These are phyloP conservation scores for Cyclospora cayetanensis DNA, from an alignment of 169 alveolate genomes.

Conservation along the genomic window DNA sequence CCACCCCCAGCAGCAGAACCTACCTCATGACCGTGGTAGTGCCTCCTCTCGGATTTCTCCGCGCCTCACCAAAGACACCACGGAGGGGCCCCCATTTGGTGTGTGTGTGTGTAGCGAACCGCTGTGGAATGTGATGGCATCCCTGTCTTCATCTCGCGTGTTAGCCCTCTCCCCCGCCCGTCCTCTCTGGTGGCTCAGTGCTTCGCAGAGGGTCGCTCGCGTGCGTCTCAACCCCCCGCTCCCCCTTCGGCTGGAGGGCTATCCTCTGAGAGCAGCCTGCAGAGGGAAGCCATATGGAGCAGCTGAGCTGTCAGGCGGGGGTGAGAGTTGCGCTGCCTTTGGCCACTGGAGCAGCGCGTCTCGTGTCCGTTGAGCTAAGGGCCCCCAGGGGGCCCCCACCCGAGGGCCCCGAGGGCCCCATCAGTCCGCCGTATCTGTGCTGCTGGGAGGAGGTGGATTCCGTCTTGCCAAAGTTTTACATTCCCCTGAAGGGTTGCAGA, in stretches of 20 bases:
- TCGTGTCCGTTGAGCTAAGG: not conserved
- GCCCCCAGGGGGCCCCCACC: not conserved
- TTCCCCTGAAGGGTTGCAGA: slow-evolving; percentile 10
- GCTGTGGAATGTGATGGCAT: not conserved
- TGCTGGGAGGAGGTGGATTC: slow-evolving; percentile 35
- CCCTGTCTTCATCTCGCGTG: not conserved
- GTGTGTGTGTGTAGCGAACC: not conserved
- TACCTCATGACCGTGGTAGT: not conserved
- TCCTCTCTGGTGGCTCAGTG: too few species aligned
- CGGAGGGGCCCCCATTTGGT: not conserved
- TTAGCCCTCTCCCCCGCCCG: too few species aligned
- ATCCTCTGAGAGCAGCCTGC: too few species aligned
- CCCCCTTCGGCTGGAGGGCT: too few species aligned
- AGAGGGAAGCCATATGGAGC: not conserved
- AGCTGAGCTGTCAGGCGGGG: not conserved
- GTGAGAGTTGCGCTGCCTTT: not conserved
- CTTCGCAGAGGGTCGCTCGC: too few species aligned
- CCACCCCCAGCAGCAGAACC: not conserved
- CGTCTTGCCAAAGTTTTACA: not conserved
- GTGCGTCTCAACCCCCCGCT: too few species aligned
- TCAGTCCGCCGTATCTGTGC: not conserved
- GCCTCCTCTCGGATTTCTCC: not conserved
- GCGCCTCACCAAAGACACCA: not conserved
- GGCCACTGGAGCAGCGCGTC: not conserved
- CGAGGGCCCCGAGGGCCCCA: not conserved